Evolutionary conservation across 164 flowering plant genomes (phyloP).

Genomic region (Magnolia sinica): DNA sequence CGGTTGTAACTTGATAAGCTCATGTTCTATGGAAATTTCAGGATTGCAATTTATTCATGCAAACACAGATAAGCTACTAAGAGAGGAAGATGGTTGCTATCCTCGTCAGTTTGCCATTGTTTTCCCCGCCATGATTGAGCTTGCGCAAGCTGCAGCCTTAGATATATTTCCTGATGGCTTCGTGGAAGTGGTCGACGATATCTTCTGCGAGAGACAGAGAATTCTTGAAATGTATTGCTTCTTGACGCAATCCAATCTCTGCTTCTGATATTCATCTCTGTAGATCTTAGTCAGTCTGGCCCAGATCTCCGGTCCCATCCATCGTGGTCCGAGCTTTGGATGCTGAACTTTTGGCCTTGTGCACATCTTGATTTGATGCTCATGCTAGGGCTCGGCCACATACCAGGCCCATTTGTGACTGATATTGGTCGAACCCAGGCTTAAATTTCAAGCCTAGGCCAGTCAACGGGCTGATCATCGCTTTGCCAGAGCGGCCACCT

Average conservation of each 20-base stretch:
- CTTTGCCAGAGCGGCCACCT: neutral
- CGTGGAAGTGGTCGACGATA: neutral
- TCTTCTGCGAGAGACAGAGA: slow-evolving; percentile 17
- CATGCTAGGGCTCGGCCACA: neutral
- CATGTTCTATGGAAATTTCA: slow-evolving; percentile 7
- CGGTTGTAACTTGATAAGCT: too few relatives aligned
- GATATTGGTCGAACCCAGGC: neutral
- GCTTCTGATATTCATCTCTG: neutral
- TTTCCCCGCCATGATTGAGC: slow-evolving; percentile 43
- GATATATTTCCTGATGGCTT: slow-evolving; percentile 5
- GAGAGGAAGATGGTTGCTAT: neutral
- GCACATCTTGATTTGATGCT: neutral
- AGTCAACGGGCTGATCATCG: neutral
- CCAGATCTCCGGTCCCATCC: too few relatives aligned
- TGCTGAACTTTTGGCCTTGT: neutral
- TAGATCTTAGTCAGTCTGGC: too few relatives aligned
- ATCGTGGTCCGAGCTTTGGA: neutral
- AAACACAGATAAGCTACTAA: slow-evolving; percentile 26
- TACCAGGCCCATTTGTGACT: neutral
- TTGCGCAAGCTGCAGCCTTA: slow-evolving; percentile 16
- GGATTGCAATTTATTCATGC: slow-evolving; percentile 31
- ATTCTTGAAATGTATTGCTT: slow-evolving; percentile 29
- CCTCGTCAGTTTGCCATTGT: slow-evolving; percentile 41
- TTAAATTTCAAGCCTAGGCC: neutral
- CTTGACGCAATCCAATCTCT: neutral